These are phyloP conservation scores for Cryptococcus wingfieldii DNA, from an alignment of 1,284 basidiomycete genomes.

Conservation along the genomic window DNA sequence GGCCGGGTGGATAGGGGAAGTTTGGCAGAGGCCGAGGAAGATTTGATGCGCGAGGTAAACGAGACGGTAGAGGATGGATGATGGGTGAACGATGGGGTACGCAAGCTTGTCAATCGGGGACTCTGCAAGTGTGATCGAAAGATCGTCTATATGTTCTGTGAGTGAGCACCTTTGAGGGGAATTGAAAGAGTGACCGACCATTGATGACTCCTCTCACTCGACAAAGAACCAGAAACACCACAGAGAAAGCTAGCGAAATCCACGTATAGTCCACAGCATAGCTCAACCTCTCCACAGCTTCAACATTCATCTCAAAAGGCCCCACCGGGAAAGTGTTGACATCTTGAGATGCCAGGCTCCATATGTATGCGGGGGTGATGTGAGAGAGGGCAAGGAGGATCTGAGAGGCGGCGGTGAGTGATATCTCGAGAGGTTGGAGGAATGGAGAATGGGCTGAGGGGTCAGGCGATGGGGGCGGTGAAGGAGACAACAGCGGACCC, in stretches of 20 bases:
- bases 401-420: constrained; percentile 1
- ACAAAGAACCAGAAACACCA: constrained; percentile 5
- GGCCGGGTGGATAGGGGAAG: neutral
- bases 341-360: too few species aligned
- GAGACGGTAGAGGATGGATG: neutral
- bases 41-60: neutral
- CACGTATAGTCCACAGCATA: constrained; percentile 6
- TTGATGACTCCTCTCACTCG: constrained; percentile 1
- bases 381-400: constrained; percentile 3
- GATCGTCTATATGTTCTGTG: too few species aligned
- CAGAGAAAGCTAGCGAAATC: constrained; percentile 4
- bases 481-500: constrained; percentile 4
- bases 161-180: too few species aligned
- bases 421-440: constrained; percentile 1
- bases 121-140: too few species aligned
- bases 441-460: neutral
- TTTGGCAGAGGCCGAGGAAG: neutral
- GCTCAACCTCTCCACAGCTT: neutral
- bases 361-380: neutral
- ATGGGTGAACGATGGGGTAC: neutral
- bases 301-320: neutral
- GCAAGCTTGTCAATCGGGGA: too few species aligned
- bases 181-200: neutral
- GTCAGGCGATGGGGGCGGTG: neutral
- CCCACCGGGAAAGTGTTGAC: neutral